These are phyloP conservation scores for Candida maris DNA, from an alignment of 805 yeast genomes.

Conservation along the genomic window DNA sequence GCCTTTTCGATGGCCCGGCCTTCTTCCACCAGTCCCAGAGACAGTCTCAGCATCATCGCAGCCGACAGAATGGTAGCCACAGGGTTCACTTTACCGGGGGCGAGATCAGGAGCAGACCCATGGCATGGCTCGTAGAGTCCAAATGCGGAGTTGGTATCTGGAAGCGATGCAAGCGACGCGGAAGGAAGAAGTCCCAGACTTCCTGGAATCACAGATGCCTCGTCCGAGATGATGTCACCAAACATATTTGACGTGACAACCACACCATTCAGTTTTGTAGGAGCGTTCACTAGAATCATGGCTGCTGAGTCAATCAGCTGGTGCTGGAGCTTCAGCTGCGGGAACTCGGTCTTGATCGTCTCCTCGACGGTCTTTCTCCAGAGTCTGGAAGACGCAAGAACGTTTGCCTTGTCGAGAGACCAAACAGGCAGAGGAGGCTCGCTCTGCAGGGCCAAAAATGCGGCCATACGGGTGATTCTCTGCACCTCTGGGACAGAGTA, in stretches of 20 bases:
- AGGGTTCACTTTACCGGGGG: constrained; percentile 86
- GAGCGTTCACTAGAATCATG: constrained; percentile 91
- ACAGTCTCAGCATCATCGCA: constrained; percentile 95
- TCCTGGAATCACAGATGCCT: constrained; percentile 97
- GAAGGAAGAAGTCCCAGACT: constrained; percentile 94
- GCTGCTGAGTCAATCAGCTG: constrained; percentile 99
- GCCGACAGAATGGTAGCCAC: constrained; percentile 92
- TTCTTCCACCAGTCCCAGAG: constrained; percentile 76
- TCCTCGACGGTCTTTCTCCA: constrained; percentile 94
- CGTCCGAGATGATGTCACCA: constrained; percentile 97
- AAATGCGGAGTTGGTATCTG: constrained; percentile 89
- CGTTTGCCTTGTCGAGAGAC: constrained; percentile 97
- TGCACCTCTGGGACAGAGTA: constrained; percentile 90
- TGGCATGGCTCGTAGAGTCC: constrained; percentile 98
- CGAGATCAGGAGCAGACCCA: constrained; percentile 96
- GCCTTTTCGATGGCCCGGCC: constrained; percentile 89
- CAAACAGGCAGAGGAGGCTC: constrained; percentile 93
- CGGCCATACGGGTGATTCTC: constrained; percentile 98
- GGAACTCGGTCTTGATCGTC: constrained; percentile 84
- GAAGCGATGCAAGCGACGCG: constrained; percentile 94
- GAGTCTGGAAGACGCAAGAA: constrained; percentile 89
- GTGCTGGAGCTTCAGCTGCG: constrained; percentile 80
- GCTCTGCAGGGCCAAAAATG: constrained; percentile 88
- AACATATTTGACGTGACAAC: constrained; percentile 94
- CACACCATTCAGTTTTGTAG: constrained; percentile 88